Base-by-base conservation (phyloP, 139 green algal species). In the Picochlorum sp. region DNA sequence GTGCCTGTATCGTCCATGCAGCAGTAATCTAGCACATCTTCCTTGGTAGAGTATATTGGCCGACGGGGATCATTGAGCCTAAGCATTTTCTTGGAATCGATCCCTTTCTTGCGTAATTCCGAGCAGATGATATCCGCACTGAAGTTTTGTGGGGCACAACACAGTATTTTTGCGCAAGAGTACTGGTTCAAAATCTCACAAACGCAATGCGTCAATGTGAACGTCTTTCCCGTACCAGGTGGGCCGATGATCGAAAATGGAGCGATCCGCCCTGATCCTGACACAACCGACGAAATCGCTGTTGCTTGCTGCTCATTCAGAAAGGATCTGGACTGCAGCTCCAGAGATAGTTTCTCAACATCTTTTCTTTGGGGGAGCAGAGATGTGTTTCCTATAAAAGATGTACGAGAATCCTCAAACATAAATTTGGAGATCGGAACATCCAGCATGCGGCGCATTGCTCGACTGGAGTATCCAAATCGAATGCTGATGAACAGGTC, bases 211-310 rank as follows among this genome's bases (percentile, higher is more conserved):
- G 88, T 81, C 16, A 90, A 60, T 0, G 85, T 92, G 20, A 87
- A 62, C 1, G 85, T 89, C 75, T 92, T 92, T 63, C 85, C 85
- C 5, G 82, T 86, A n/a, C 82, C 77, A 23, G 81, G 81, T 9
- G 85, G 85, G 0, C 85, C 85, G 50, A 82, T 81, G 24, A 90
- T 73, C 10, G 81, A 73, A 41, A 75, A 86, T 13, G 81, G 76
- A 6, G 44, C 20, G 2, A 37, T 21, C 0, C 64, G 30, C 2
- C 66, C 81, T 0, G 57, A 66, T 2, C 76, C 71, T 37, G 52
- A 45, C 38, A 89, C 41, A 45, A 89, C 30, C 2, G 71, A 68
- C 1, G 76, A 77, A 11, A 85, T 67, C 10, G 82, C 79, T 8
- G 65, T 10, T 14, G 77, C 76, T 74, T 89, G 83, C 69, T 89